phyloP scores from a whole-genome alignment of 257 asterid genomes.

The Capsicum rhomboideum region DNA sequence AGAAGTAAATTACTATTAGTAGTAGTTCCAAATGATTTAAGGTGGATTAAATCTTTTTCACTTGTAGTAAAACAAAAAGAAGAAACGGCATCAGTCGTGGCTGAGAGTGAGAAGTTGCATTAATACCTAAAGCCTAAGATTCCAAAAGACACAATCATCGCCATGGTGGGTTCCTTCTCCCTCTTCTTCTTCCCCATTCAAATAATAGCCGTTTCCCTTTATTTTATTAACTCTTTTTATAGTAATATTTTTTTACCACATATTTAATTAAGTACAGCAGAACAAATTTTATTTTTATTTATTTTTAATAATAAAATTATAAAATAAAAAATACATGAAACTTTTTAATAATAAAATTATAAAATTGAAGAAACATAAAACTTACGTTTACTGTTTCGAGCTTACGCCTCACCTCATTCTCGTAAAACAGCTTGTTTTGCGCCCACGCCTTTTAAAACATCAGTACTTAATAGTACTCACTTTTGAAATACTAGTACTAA shows the following conservation, averaged over 20 bases:
- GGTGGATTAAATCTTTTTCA: not conserved
- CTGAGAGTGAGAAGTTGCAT: not conserved
- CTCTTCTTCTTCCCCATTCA: not conserved
- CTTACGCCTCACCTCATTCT: too few relatives aligned
- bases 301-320: too few relatives aligned
- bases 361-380: too few relatives aligned
- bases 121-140: not conserved
- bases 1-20: too few relatives aligned
- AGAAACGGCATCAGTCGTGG: not conserved
- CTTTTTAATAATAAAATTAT: too few relatives aligned
- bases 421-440: too few relatives aligned
- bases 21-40: not conserved
- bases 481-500: too few relatives aligned
- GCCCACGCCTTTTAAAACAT: too few relatives aligned
- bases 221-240: not conserved
- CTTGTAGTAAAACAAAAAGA: not conserved
- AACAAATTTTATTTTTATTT: too few relatives aligned
- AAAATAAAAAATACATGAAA: too few relatives aligned
- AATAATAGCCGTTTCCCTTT: not conserved
- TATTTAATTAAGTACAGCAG: not conserved
- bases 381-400: too few relatives aligned
- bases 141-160: conserved; percentile 1
- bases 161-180: not conserved
- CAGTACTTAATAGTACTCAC: too few relatives aligned
- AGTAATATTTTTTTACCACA: not conserved